These are phyloP conservation scores for Pyrenochaeta sp. DNA, from an alignment of 2,329 filamentous ascomycete genomes.

Conservation along the genomic window DNA sequence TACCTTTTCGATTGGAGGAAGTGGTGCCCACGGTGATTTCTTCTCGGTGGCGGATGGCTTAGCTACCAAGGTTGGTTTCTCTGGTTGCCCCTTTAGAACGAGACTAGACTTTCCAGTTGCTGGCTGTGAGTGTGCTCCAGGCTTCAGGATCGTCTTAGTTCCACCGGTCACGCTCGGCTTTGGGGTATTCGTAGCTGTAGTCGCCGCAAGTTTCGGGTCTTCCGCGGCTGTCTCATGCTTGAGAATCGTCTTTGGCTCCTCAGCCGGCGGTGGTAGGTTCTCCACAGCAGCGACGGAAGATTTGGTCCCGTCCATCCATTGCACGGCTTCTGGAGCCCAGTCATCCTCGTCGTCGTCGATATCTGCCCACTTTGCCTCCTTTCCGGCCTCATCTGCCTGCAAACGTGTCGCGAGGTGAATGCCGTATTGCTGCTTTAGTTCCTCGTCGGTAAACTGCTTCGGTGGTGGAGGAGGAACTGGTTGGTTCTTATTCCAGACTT, in stretches of 20 bases:
- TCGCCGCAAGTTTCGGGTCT: slow-evolving; percentile 44
- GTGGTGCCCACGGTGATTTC: slow-evolving; percentile 89
- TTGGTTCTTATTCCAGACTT: slow-evolving; percentile 90
- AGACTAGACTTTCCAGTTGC: slow-evolving; percentile 60
- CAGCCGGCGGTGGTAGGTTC: slow-evolving; percentile 38
- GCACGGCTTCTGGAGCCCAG: slow-evolving; percentile 84
- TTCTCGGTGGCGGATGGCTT: slow-evolving; percentile 75
- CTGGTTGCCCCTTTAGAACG: slow-evolving; percentile 71
- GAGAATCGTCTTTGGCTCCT: slow-evolving; percentile 36
- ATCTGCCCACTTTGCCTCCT: slow-evolving; percentile 87
- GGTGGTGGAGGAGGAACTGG: slow-evolving; percentile 76
- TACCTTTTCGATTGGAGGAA: slow-evolving; percentile 85
- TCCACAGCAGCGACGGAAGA: slow-evolving; percentile 72
- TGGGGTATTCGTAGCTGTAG: slow-evolving; percentile 40
- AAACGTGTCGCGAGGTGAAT: slow-evolving; percentile 85
- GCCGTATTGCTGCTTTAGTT: slow-evolving; percentile 82
- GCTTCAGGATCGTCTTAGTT: slow-evolving; percentile 60
- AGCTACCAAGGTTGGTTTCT: slow-evolving; percentile 76
- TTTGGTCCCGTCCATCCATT: slow-evolving; percentile 89
- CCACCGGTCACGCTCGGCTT: slow-evolving; percentile 48
- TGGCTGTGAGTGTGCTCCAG: slow-evolving; percentile 49
- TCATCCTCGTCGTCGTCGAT: slow-evolving; percentile 90
- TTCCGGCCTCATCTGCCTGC: slow-evolving; percentile 74
- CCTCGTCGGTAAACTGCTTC: slow-evolving; percentile 86
- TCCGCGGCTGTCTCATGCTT: slow-evolving; percentile 46